Evolutionary conservation across 2,329 filamentous ascomycete species (phyloP), one percentile per base, ranked within the genome.

Genomic region (Colletotrichum eleusines): DNA sequence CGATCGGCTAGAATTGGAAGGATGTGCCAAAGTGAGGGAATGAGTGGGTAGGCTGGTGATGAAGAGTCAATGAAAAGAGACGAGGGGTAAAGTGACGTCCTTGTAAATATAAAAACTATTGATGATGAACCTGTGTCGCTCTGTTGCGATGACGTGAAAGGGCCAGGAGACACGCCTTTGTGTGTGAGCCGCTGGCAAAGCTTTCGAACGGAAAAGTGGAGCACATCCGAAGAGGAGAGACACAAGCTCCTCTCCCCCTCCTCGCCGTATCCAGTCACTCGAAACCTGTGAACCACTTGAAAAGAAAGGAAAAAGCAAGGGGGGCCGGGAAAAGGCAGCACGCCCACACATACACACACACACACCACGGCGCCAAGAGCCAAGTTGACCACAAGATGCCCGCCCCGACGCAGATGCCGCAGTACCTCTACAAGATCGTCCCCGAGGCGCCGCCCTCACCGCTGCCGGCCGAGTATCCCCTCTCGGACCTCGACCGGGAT

Each of bases 341-440:
- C 42, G 5, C 20, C 6, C 3, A 20, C 18, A 44, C 40, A 20
- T 20, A 44, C 20, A 44, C 7, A 44, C 18, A 44, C 42, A 9
- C 7, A 20, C 16, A 42, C 28, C 12, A 16, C 28, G 31, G 2
- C 48, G 4, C 12, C 50, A 18, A 40, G 8, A 38, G 23, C 26
- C n/a, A 6, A 6, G 44, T 23, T 35, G 33, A 31, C 40, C 35
- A 59, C 26, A n/a, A 8, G 11, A 72, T 72, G 66, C 48, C 69
- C 60, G 59, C 54, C 9, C 76, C 72, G 60, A 79, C 74, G 58
- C 80, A 76, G 46, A 80, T 80, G 70, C 84, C 77, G 61, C 74
- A 75, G 28, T 87, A 82, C 73, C 80, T 91, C 73, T 91, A 90
- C 84, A 91, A 91, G 75, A 91, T 91, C 76, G 79, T 89, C 46